Conservation (phyloP, 208 protist genomes). For the Leishmania mexicana region DNA sequence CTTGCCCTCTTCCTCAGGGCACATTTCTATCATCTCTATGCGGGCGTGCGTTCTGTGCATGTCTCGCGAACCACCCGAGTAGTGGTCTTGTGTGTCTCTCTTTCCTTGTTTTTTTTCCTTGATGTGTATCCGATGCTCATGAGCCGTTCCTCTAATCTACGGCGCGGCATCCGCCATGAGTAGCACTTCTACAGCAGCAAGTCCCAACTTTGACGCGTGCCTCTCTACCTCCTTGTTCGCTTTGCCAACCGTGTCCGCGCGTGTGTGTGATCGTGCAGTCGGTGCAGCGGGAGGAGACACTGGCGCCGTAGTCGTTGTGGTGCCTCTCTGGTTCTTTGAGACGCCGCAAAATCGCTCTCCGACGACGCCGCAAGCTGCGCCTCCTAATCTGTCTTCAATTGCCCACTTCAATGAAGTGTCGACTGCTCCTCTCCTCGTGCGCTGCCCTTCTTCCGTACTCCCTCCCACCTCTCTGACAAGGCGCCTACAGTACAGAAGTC, state of each 20-base stretch:
- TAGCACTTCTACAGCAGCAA: not conserved
- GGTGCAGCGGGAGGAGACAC: not conserved
- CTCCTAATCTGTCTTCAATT: not conserved
- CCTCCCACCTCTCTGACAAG: not conserved
- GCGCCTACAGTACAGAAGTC: not conserved
- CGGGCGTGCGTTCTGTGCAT: not conserved
- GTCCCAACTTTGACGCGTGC: not conserved
- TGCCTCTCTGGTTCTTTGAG: not conserved
- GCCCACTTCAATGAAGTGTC: not conserved
- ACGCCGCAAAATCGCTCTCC: not conserved
- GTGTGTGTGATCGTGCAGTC: not conserved
- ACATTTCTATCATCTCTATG: not conserved
- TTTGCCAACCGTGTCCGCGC: not conserved
- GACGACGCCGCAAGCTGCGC: not conserved
- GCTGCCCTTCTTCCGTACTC: not conserved
- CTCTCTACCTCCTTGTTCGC: not conserved
- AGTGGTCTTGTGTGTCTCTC: not conserved
- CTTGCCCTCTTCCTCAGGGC: not conserved
- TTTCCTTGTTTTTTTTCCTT: not conserved
- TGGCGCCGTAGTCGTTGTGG: not conserved
- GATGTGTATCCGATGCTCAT: not conserved
- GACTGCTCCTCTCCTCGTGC: not conserved
- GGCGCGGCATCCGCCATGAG: not conserved
- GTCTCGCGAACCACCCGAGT: not conserved
- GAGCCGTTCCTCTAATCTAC: not conserved